Evolutionary conservation across 352 stramenopile genomes (phyloP).

Genomic region (Globisporangium nagaii): DNA sequence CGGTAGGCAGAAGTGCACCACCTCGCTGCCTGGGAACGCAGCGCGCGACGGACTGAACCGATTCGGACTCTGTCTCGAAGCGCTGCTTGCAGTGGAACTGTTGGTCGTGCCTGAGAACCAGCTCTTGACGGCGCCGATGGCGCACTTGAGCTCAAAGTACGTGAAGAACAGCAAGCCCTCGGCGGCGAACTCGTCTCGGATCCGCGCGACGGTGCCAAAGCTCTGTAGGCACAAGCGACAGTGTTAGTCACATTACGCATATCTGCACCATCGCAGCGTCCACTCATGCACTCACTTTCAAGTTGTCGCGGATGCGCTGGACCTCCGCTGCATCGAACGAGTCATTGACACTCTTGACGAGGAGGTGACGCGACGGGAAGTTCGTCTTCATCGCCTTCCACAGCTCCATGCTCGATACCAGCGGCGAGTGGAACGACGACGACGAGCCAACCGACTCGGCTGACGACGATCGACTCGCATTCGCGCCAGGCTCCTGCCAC

Average conservation of each 20-base stretch:
- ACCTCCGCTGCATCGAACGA: slow-evolving; percentile 33
- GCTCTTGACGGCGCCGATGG: slow-evolving; percentile 48
- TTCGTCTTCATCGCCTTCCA: slow-evolving; percentile 47
- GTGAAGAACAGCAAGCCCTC: slow-evolving; percentile 70
- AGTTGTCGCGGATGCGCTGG: slow-evolving; percentile 35
- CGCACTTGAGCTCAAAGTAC: slow-evolving; percentile 64
- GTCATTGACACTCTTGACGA: slow-evolving; percentile 37
- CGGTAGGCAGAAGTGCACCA: slow-evolving; percentile 46
- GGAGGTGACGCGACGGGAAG: slow-evolving; percentile 59
- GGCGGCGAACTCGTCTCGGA: slow-evolving; percentile 37
- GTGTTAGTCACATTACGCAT: neutral
- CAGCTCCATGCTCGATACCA: slow-evolving; percentile 28
- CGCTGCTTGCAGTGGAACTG: neutral
- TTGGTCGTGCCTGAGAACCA: slow-evolving; percentile 22
- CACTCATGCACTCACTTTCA: slow-evolving; percentile 67
- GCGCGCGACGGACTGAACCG: neutral
- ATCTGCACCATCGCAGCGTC: too few relatives aligned
- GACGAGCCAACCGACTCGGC: neutral
- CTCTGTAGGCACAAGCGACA: slow-evolving; percentile 22
- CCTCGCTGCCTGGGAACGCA: neutral
- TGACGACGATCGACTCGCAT: neutral
- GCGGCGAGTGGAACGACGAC: neutral
- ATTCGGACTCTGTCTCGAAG: neutral
- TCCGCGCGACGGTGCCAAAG: slow-evolving; percentile 51
- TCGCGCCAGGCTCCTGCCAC: neutral